phyloP scores from a whole-genome alignment of 495 filamentous ascomycete species.

The Xylaria acuta region DNA sequence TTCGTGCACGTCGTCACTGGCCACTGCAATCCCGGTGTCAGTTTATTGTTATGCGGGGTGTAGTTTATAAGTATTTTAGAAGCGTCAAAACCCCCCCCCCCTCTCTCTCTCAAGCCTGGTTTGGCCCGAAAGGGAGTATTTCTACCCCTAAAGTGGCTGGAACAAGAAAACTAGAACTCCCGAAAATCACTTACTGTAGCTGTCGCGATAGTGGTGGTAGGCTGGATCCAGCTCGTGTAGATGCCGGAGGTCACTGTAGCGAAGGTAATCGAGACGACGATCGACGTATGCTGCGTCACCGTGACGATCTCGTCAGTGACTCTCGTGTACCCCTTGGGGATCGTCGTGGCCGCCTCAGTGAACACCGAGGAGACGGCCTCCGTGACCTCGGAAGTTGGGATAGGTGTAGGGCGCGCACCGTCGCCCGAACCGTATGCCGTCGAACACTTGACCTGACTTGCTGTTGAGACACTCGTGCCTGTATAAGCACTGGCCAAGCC shows the following conservation, averaged over 20 bases:
- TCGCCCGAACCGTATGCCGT: conserved; percentile 15
- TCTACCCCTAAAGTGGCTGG: not conserved
- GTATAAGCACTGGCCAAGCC: conserved; percentile 13
- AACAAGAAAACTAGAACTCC: too few species aligned
- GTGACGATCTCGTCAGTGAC: conserved; percentile 10
- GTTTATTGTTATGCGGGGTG: not conserved
- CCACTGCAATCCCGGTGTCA: not conserved
- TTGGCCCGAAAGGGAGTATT: not conserved
- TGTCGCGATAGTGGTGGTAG: not conserved
- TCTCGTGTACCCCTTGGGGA: conserved; percentile 7
- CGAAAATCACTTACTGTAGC: not conserved
- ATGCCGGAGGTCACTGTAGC: conserved; percentile 17
- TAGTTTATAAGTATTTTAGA: too few species aligned
- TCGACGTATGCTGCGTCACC: conserved; percentile 2
- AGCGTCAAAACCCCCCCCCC: too few species aligned
- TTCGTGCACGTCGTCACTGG: conserved; percentile 23
- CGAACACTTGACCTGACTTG: not conserved
- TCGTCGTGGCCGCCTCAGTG: not conserved
- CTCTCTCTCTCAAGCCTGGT: not conserved
- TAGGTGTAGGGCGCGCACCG: conserved; percentile 9
- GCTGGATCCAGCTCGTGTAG: not conserved
- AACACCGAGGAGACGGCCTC: not conserved
- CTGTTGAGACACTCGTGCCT: not conserved
- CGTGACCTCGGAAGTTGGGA: conserved; percentile 11
- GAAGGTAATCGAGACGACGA: not conserved